Percentiles rank a stretch among this genome's conserved stretches.
Conservation (phyloP, 305 asterid genomes). For the Fraxinus baroniana region DNA sequence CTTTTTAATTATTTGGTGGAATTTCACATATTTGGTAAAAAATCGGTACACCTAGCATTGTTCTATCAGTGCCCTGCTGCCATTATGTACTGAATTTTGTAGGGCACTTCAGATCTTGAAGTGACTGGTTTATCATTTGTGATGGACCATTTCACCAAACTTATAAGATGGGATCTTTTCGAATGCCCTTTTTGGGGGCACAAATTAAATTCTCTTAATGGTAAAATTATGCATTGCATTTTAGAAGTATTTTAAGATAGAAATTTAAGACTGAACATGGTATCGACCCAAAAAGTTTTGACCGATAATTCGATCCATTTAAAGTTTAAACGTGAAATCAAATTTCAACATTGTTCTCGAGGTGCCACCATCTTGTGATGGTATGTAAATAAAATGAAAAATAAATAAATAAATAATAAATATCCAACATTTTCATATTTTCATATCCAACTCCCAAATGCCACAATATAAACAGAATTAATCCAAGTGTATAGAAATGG, state of each 20-base stretch:
- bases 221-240: background rate
- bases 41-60: too few relatives aligned
- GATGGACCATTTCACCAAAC: background rate
- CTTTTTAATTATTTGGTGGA: background rate
- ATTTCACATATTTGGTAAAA: background rate
- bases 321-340: background rate
- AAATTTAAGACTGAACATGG: background rate
- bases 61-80: background rate
- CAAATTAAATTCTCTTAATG: background rate
- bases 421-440: too few relatives aligned
- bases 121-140: background rate
- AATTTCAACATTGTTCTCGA: background rate
- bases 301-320: background rate
- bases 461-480: too few relatives aligned
- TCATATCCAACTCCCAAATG: background rate
- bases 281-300: background rate
- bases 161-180: background rate
- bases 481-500: too few relatives aligned
- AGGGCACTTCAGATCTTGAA: background rate
- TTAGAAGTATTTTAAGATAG: background rate
- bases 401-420: background rate
- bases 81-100: background rate
- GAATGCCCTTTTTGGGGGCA: background rate
- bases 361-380: background rate
- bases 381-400: background rate